These are phyloP conservation scores for Aspergillus homomorphus DNA, from an alignment of 495 filamentous ascomycete genomes.

Conservation along the genomic window DNA sequence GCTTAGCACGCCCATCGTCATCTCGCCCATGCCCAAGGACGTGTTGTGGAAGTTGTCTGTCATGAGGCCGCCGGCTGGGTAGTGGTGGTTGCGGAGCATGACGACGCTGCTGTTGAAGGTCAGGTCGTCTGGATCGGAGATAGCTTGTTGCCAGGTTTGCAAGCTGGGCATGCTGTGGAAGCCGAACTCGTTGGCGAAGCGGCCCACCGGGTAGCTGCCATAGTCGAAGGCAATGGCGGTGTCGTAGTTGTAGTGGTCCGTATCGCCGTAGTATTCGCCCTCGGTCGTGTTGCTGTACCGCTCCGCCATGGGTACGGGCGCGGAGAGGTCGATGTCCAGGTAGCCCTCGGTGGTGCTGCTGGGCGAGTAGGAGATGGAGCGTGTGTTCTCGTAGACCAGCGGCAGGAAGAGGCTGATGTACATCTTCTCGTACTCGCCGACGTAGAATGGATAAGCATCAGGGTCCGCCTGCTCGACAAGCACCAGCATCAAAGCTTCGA, in stretches of 20 bases:
- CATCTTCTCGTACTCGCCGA: slow-evolving; percentile 58
- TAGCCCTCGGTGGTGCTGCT: slow-evolving; percentile 68
- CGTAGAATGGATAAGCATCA: slow-evolving; percentile 42
- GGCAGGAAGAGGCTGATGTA: slow-evolving; percentile 60
- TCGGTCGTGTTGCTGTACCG: slow-evolving; percentile 57
- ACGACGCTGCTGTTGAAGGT: slow-evolving; percentile 60
- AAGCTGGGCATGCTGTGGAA: slow-evolving; percentile 66
- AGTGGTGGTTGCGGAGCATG: slow-evolving; percentile 64
- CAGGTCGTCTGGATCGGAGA: slow-evolving; percentile 45
- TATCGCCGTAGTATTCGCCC: slow-evolving; percentile 63
- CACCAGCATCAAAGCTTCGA: slow-evolving; percentile 55
- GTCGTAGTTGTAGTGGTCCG: slow-evolving; percentile 68
- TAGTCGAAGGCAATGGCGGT: slow-evolving; percentile 54
- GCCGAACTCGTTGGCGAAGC: slow-evolving; percentile 68
- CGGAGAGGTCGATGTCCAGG: slow-evolving; percentile 53
- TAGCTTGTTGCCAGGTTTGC: slow-evolving; percentile 57
- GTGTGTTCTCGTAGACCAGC: slow-evolving; percentile 60
- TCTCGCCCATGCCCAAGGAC: slow-evolving; percentile 54
- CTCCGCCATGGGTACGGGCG: slow-evolving; percentile 55
- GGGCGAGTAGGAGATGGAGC: slow-evolving; percentile 65
- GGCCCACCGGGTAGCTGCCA: slow-evolving; percentile 54
- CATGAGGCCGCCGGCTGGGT: slow-evolving; percentile 47
- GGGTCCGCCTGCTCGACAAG: slow-evolving; percentile 45
- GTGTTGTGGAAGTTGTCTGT: slow-evolving; percentile 40
- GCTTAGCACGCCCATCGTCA: slow-evolving; percentile 57